These are phyloP conservation scores for Candida anglica DNA, from an alignment of 805 yeast species.

Conservation along the genomic window DNA sequence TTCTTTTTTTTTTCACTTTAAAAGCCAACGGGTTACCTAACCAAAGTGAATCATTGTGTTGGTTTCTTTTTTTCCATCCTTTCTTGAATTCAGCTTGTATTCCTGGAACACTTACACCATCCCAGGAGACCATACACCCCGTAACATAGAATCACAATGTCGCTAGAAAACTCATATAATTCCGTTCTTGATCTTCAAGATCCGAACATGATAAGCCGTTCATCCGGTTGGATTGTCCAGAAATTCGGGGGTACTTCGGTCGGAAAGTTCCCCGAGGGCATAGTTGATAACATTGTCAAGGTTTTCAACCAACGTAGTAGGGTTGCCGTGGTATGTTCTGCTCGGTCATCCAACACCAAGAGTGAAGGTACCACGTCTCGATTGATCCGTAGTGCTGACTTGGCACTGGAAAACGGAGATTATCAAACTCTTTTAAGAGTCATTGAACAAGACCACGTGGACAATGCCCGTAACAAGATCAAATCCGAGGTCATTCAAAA, in stretches of 20 bases:
- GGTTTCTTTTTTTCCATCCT: too few relatives aligned
- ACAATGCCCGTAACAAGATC: conserved; percentile 62
- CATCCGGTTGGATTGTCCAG: conserved; percentile 54
- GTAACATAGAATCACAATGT: conserved; percentile 4
- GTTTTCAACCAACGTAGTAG: conserved; percentile 54
- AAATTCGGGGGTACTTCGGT: conserved; percentile 98
- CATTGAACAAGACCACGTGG: conserved; percentile 73
- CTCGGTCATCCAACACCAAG: conserved; percentile 86
- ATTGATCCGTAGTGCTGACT: conserved; percentile 77
- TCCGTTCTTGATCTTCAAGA: conserved; percentile 36
- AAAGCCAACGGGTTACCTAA: too few relatives aligned
- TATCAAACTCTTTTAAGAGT: conserved; percentile 57
- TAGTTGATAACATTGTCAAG: conserved; percentile 80
- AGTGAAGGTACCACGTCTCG: conserved; percentile 95
- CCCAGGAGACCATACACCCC: too few relatives aligned
- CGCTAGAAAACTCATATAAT: conserved; percentile 27
- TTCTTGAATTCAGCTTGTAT: too few relatives aligned
- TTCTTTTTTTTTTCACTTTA: too few relatives aligned
- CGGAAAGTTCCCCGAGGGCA: conserved; percentile 86
- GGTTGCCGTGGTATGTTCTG: conserved; percentile 95
- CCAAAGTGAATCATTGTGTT: too few relatives aligned
- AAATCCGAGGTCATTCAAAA: conserved; percentile 40
- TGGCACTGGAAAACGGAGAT: conserved; percentile 59
- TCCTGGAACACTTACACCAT: too few relatives aligned
- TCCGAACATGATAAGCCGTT: too few relatives aligned